Percentiles rank a stretch among this genome's conserved stretches.
These are phyloP conservation scores for Saccharomycopsis fibuligera DNA, from an alignment of 805 yeast species.

Conservation along the genomic window DNA sequence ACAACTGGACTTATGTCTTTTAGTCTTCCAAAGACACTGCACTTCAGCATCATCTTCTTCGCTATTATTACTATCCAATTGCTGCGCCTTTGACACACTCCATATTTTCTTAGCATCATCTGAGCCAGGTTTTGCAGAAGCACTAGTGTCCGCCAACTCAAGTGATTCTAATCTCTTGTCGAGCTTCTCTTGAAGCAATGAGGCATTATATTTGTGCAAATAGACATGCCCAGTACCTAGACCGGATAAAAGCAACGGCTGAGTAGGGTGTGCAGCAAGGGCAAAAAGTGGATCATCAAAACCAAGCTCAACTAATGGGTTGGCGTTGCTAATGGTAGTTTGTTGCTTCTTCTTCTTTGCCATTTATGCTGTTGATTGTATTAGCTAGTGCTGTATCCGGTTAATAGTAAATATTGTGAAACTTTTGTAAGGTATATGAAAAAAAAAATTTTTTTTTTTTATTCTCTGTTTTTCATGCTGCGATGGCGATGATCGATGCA, in stretches of 20 bases:
- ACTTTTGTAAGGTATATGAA: too few species aligned
- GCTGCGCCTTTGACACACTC: conserved; percentile 24
- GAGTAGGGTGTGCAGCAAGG: conserved; percentile 69
- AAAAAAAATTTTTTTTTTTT: too few species aligned
- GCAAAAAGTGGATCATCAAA: conserved; percentile 64
- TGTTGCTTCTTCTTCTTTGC: conserved; percentile 15
- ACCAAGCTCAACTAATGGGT: conserved; percentile 12
- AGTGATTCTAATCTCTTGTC: conserved; percentile 25
- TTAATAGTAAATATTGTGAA: too few species aligned
- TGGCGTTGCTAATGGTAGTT: conserved; percentile 6
- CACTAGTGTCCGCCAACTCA: conserved; percentile 24
- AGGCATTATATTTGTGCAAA: conserved; percentile 52
- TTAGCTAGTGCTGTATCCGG: background rate
- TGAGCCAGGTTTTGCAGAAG: conserved; percentile 22
- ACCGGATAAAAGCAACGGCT: conserved; percentile 60
- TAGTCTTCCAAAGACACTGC: conserved; percentile 67
- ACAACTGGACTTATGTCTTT: conserved; percentile 85
- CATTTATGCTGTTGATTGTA: too few species aligned
- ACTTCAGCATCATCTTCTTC: conserved; percentile 28
- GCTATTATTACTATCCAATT: background rate
- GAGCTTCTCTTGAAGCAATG: conserved; percentile 33
- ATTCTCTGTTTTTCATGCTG: too few species aligned
- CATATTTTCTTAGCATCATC: conserved; percentile 40
- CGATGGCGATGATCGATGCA: too few species aligned
- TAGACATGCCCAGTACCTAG: conserved; percentile 76